These are phyloP conservation scores for Trichosporon faecale DNA, from an alignment of 1,284 basidiomycete species.

Conservation along the genomic window DNA sequence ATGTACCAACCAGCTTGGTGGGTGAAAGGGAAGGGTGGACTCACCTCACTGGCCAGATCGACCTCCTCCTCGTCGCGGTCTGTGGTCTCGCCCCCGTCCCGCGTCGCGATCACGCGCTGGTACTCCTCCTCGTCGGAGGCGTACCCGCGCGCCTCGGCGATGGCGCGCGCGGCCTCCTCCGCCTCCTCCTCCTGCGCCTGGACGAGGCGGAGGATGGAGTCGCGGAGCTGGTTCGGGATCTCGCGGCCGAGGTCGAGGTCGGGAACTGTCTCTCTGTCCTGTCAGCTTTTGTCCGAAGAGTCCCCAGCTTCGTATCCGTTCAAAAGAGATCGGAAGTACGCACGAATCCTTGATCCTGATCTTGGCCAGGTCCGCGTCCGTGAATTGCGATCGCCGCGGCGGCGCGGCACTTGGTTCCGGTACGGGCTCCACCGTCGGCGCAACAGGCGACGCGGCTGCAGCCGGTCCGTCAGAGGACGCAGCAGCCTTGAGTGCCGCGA, in stretches of 20 bases:
- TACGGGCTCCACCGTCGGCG: conserved; percentile 8
- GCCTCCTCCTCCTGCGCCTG: conserved; percentile 66
- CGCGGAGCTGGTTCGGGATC: conserved; percentile 71
- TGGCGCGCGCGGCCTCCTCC: conserved; percentile 59
- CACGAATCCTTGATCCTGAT: conserved; percentile 58
- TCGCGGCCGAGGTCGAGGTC: conserved; percentile 56
- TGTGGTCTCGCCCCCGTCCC: conserved; percentile 29
- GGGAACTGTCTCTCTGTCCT: neutral
- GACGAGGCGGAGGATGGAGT: conserved; percentile 69
- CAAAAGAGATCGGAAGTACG: neutral
- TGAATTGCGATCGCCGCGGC: conserved; percentile 10
- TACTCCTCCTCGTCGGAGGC: conserved; percentile 51
- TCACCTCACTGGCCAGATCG: conserved; percentile 12
- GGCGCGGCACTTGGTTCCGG: neutral
- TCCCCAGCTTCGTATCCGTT: no score
- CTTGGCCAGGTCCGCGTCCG: conserved; percentile 59
- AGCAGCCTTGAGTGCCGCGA: conserved; percentile 35
- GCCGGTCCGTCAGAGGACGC: neutral
- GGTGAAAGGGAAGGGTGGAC: neutral
- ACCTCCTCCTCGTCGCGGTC: conserved; percentile 19
- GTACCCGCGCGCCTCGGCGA: conserved; percentile 38
- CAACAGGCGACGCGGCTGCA: neutral
- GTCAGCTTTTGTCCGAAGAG: neutral
- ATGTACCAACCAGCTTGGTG: neutral
- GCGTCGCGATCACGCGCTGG: conserved; percentile 27